Evolutionary conservation across 2,329 filamentous ascomycete genomes (phyloP).

Genomic region (Colletotrichum liaoningense): DNA sequence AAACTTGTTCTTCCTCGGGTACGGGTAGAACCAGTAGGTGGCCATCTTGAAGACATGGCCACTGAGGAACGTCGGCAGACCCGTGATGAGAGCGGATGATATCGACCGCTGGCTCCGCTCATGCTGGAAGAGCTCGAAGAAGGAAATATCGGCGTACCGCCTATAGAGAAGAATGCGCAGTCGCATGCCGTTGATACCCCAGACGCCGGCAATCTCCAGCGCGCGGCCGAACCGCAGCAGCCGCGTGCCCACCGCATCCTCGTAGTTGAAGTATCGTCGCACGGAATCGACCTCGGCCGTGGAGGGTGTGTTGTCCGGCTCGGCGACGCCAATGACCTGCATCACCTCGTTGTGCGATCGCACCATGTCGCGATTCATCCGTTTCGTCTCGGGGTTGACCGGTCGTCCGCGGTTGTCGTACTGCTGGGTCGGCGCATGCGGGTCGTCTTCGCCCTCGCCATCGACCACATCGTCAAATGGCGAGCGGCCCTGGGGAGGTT

Average conservation of each 20-base stretch:
- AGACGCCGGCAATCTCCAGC: conserved; percentile 57
- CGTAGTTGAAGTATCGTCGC: conserved; percentile 58
- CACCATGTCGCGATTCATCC: conserved; percentile 67
- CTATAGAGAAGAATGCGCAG: conserved; percentile 68
- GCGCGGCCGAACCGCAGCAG: conserved; percentile 49
- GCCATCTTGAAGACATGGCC: conserved; percentile 47
- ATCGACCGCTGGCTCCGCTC: conserved; percentile 49
- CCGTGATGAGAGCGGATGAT: conserved; percentile 47
- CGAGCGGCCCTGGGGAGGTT: conserved; percentile 61
- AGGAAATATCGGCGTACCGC: conserved; percentile 60
- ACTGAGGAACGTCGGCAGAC: conserved; percentile 53
- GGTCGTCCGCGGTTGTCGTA: conserved; percentile 69
- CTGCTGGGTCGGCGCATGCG: conserved; percentile 56
- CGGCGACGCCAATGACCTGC: conserved; percentile 71
- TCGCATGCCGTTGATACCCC: conserved; percentile 64
- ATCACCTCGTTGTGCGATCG: conserved; percentile 73
- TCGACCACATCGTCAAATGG: conserved; percentile 69
- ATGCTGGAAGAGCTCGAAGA: conserved; percentile 54
- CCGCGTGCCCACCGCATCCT: conserved; percentile 57
- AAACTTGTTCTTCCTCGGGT: conserved; percentile 34
- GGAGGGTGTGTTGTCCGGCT: conserved; percentile 60
- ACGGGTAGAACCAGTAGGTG: conserved; percentile 36
- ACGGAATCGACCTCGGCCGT: conserved; percentile 54
- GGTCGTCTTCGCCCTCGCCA: conserved; percentile 58
- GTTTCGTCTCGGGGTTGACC: conserved; percentile 64